Conservation (phyloP, 257 asterid species). For the Orobanche coerulescens region DNA sequence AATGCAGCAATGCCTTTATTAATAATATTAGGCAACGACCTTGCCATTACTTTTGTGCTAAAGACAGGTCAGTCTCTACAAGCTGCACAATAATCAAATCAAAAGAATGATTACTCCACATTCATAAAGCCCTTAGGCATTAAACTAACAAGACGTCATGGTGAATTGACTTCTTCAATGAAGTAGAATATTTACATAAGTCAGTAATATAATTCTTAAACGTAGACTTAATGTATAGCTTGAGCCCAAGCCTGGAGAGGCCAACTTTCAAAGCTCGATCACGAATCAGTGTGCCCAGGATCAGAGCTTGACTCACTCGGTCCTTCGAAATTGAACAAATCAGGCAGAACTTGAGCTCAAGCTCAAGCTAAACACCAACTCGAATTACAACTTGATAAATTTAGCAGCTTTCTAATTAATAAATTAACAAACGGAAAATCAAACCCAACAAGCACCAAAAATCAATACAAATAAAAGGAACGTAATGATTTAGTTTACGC, state of each 20-base stretch:
- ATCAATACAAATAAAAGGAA: background rate
- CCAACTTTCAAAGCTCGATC: background rate
- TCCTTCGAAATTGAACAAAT: no score
- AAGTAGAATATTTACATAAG: background rate
- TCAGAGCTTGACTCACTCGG: no score
- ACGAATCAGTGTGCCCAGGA: background rate
- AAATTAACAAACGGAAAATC: background rate
- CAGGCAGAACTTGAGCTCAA: no score
- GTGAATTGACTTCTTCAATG: background rate
- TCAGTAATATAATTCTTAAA: background rate
- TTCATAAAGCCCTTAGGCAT: background rate
- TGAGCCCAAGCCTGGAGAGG: background rate
- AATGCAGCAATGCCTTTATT: slow-evolving; percentile 40
- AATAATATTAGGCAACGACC: slow-evolving; percentile 50
- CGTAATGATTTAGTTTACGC: no score
- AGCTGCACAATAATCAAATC: slow-evolving; percentile 24
- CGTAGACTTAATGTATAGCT: background rate
- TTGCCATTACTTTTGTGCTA: slow-evolving; percentile 40
- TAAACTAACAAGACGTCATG: background rate
- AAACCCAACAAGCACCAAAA: background rate
- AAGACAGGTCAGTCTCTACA: slow-evolving; percentile 14
- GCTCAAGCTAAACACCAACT: background rate
- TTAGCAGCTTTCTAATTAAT: background rate
- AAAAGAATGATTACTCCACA: slow-evolving; percentile 9
- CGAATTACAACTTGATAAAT: background rate